Evolutionary conservation across 768 basidiomycete species (phyloP), one percentile per base, ranked within the genome.

Genomic region (Suillus placidus): DNA sequence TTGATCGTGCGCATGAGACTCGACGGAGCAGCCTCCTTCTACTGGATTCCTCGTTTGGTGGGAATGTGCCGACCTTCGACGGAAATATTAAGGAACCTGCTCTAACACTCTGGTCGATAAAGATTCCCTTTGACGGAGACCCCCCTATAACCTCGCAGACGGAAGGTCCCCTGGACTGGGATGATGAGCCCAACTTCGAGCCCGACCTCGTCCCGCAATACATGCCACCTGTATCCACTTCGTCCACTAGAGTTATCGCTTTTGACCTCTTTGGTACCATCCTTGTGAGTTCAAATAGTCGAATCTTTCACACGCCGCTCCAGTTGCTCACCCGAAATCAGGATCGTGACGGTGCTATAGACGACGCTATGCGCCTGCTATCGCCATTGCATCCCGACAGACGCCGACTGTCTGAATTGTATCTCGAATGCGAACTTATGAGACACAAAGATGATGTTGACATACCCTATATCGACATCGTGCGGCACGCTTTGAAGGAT

Each of bases 71-170:
- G n/a, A 55, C 23, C 13, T 51, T 63, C n/a, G 9, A 40, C n/a
- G 38, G n/a, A 35, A 35, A 14, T 55, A 32, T 63, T 12, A 32
- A 52, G 32, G 49, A 16, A 37, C 10, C 3, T 35, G 62, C 62
- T 35, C 8, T 34, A 26, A n/a, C 16, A 3, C 62, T 63, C 32
- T n/a, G 40, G 20, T 57, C 30, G 10, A 40, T 20, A 35, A 56
- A 55, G 35, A 63, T 38, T 18, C 62, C 62, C 12, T 26, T 63
- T 38, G 49, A 55, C 51, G 62, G 62, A 6, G 62, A 63, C 37
- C 35, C 62, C 35, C 26, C 38, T 4, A 23, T 34, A 18, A 3
- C 13, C 2, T 42, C 40, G 14, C 16, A 43, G 7, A 20, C 20
- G 3, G 61, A 62, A 10, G 45, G 26, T 35, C n/a, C n/a, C n/a